phyloP scores from a whole-genome alignment of 495 filamentous ascomycete species.

The Penicillium psychrofluorescens region DNA sequence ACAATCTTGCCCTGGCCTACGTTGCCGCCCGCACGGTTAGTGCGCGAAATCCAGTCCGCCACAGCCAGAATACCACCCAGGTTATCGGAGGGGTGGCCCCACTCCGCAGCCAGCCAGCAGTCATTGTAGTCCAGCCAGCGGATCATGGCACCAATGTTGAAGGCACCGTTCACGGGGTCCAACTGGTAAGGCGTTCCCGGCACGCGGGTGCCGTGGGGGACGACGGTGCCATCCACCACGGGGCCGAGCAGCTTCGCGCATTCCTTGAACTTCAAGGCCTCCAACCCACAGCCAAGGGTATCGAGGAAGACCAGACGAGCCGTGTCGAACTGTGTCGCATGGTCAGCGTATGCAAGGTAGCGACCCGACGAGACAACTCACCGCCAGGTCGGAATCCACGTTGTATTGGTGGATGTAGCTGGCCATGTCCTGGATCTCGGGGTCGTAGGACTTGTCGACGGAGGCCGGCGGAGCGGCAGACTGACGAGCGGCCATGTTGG shows the following conservation, averaged over 20 bases:
- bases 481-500: conserved; percentile 41
- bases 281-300: conserved; percentile 92
- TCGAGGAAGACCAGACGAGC: conserved; percentile 86
- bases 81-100: conserved; percentile 98
- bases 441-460: conserved; percentile 62
- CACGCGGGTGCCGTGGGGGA: conserved; percentile 88
- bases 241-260: conserved; percentile 95
- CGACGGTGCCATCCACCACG: conserved; percentile 80
- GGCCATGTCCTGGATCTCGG: conserved; percentile 91
- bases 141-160: conserved; percentile 98
- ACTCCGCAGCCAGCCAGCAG: conserved; percentile 98
- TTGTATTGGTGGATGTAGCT: conserved; percentile 88
- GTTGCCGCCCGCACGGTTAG: conserved; percentile 86
- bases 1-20: conserved; percentile 79
- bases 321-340: conserved; percentile 68
- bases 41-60: conserved; percentile 94
- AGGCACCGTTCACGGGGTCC: conserved; percentile 90
- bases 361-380: conserved; percentile 36
- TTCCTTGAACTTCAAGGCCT: conserved; percentile 91
- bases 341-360: neutral
- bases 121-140: conserved; percentile 99
- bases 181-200: conserved; percentile 90
- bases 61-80: conserved; percentile 91
- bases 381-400: conserved; percentile 85
- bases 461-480: conserved; percentile 28